These are phyloP conservation scores for Leccinum subgranulosum DNA, from an alignment of 768 basidiomycete species.

Conservation along the genomic window DNA sequence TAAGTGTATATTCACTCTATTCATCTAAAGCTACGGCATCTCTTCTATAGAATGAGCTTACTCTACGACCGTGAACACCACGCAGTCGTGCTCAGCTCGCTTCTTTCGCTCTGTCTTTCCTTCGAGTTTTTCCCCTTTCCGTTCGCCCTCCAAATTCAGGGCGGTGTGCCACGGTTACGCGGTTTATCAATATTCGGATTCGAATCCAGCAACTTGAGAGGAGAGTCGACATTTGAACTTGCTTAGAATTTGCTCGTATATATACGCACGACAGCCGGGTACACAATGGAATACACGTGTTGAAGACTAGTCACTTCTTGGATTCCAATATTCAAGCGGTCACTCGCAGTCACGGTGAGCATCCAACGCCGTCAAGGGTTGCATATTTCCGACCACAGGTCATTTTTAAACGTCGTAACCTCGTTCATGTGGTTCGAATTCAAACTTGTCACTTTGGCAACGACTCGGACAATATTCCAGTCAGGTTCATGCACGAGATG, in stretches of 20 bases:
- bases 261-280: constrained; percentile 28
- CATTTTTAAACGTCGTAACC: no score
- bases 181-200: background rate
- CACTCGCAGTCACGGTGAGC: background rate
- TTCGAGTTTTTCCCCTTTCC: no score
- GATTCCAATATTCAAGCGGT: background rate
- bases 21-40: background rate
- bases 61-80: background rate
- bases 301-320: background rate
- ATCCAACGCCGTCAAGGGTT: no score
- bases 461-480: no score
- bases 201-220: background rate
- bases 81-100: constrained; percentile 34
- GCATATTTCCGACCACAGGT: no score
- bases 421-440: no score
- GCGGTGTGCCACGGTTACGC: background rate
- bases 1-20: constrained; percentile 30
- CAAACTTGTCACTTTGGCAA: no score
- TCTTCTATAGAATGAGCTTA: constrained; percentile 1
- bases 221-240: background rate
- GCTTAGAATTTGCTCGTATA: background rate
- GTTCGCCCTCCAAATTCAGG: background rate
- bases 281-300: constrained; percentile 6
- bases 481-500: no score
- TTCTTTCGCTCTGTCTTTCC: constrained; percentile 29